Percentiles rank a stretch among this genome's conserved stretches.
phyloP scores from a whole-genome alignment of 805 yeast species.

The Kazachstania psychrophila region DNA sequence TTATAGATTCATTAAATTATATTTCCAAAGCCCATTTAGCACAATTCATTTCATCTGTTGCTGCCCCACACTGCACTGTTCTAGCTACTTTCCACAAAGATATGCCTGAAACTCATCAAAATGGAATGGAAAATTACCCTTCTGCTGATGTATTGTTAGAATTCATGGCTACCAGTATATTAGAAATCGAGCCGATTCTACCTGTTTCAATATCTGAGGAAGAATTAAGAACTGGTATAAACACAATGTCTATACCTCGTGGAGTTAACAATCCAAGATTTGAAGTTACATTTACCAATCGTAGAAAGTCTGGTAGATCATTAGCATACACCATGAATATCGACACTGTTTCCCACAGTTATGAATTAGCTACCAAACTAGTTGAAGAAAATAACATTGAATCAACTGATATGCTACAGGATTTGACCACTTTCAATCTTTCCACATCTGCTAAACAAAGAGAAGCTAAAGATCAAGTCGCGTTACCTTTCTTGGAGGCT shows the following conservation, averaged over 20 bases:
- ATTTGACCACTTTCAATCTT: constrained; percentile 80
- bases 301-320: constrained; percentile 82
- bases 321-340: constrained; percentile 45
- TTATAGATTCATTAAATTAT: constrained; percentile 64
- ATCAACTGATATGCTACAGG: constrained; percentile 51
- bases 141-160: constrained; percentile 41
- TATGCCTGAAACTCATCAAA: constrained; percentile 29
- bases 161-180: constrained; percentile 67
- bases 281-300: constrained; percentile 46
- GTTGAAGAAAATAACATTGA: constrained; percentile 25
- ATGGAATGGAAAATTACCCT: constrained; percentile 40
- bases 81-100: constrained; percentile 42
- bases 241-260: constrained; percentile 40
- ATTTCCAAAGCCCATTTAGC: constrained; percentile 40
- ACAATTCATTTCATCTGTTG: constrained; percentile 40
- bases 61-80: constrained; percentile 38
- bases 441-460: constrained; percentile 67
- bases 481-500: constrained; percentile 84
- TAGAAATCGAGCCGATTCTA: constrained; percentile 47
- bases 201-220: constrained; percentile 36
- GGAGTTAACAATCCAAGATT: constrained; percentile 42
- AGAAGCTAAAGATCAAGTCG: constrained; percentile 73
- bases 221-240: constrained; percentile 33
- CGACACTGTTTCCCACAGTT: constrained; percentile 39
- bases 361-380: constrained; percentile 23